A percentile compares a stretch with the other conserved stretches of the same genome.
These are phyloP conservation scores for Licmophora abbreviata DNA, from an alignment of 108 stramenopile genomes.

Conservation along the genomic window DNA sequence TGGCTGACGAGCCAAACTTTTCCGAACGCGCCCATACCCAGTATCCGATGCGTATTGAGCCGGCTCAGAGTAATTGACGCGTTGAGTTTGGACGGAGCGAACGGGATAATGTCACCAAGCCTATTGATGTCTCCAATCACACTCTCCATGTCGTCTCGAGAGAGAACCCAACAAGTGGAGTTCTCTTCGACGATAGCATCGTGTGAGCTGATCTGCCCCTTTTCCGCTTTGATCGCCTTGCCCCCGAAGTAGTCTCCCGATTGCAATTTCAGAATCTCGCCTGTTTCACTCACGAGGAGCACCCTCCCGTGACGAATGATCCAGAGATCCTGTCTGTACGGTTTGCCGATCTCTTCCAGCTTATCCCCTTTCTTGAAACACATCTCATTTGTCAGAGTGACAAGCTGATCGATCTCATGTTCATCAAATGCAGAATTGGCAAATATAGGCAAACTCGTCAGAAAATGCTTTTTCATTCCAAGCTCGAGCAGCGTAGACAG, in stretches of 20 bases:
- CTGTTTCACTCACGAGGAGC: constrained; percentile 18
- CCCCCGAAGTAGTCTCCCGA: constrained; percentile 69
- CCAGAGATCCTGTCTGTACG: constrained; percentile 14
- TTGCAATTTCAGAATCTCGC: constrained; percentile 28
- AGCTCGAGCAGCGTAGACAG: constrained; percentile 41
- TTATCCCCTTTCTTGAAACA: constrained; percentile 40
- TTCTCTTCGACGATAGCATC: constrained; percentile 46
- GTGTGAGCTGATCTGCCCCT: constrained; percentile 28
- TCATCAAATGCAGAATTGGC: constrained; percentile 47
- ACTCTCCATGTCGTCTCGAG: constrained; percentile 27
- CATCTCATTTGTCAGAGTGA: constrained; percentile 39
- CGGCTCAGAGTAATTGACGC: constrained; percentile 34
- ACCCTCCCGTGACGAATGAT: constrained; percentile 45
- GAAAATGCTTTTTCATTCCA: constrained; percentile 34
- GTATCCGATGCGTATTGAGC: constrained; percentile 57
- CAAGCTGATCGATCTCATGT: constrained; percentile 53
- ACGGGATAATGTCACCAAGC: constrained; percentile 38
- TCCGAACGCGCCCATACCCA: constrained; percentile 91
- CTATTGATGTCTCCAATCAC: constrained; percentile 68
- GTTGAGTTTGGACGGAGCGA: constrained; percentile 11
- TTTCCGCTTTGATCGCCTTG: constrained; percentile 36
- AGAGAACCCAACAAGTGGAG: constrained; percentile 44
- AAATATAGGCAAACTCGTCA: constrained; percentile 65
- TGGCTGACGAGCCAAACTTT: constrained; percentile 83
- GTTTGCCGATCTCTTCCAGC: constrained; percentile 71